Conservation (phyloP, 495 filamentous ascomycete species). For the Polyplosphaeria fusca region DNA sequence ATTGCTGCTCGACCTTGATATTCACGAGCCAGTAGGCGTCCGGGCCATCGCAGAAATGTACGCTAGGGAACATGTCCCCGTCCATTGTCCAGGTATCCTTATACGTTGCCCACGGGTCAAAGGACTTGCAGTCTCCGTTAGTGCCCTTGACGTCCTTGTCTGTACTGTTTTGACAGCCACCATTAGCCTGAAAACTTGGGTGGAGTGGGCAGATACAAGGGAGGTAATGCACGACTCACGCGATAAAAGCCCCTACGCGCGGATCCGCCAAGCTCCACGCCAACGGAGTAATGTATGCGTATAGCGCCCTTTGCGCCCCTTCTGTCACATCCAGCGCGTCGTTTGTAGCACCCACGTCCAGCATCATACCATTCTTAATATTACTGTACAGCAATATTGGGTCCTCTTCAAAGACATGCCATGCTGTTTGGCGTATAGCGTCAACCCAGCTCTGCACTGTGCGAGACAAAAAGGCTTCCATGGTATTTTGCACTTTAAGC, state of each 20-base stretch:
- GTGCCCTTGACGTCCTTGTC: neutral
- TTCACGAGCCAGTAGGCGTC: neutral
- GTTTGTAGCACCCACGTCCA: neutral
- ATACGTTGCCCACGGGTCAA: neutral
- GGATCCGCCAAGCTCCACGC: neutral
- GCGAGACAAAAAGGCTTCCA: neutral
- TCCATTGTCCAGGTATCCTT: neutral
- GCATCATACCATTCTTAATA: neutral
- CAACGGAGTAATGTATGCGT: neutral
- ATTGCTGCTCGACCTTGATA: neutral
- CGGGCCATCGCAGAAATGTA: neutral
- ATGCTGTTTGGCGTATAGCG: neutral
- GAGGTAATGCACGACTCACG: no score
- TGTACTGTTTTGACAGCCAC: no score
- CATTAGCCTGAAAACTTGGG: no score
- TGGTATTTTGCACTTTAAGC: constrained; percentile 1
- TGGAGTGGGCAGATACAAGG: no score
- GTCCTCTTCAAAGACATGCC: neutral
- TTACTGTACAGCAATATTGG: neutral
- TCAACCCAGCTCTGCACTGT: neutral
- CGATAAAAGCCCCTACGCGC: constrained; percentile 1
- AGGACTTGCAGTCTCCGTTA: neutral
- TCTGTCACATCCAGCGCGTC: neutral
- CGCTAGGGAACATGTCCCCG: neutral
- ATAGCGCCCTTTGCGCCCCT: neutral